phyloP scores from a whole-genome alignment of 495 filamentous ascomycete species.

The Penicillium steckii region DNA sequence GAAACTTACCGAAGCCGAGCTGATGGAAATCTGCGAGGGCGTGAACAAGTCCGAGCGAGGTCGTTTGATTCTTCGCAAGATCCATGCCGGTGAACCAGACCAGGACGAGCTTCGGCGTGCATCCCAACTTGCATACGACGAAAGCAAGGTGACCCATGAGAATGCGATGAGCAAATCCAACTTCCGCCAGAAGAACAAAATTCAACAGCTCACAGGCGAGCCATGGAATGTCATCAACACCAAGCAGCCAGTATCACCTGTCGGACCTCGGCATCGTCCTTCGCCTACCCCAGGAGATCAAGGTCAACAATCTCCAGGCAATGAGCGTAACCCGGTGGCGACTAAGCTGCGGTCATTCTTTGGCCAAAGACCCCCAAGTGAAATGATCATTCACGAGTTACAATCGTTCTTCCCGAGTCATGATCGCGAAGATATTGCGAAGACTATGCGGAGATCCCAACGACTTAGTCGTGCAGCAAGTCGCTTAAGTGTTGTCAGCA shows the following conservation, averaged over 20 bases:
- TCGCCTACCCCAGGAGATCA: constrained; percentile 52
- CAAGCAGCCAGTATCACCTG: constrained; percentile 77
- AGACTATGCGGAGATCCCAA: constrained; percentile 86
- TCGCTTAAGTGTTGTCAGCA: constrained; percentile 90
- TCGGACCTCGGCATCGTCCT: constrained; percentile 61
- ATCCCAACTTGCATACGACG: constrained; percentile 78
- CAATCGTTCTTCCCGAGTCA: constrained; percentile 97
- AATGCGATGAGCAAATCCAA: constrained; percentile 62
- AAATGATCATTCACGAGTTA: constrained; percentile 94
- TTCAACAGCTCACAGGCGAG: constrained; percentile 82
- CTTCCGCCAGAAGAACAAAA: constrained; percentile 68
- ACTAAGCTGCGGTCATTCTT: constrained; percentile 75
- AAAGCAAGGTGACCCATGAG: constrained; percentile 69
- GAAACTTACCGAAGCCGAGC: constrained; percentile 76
- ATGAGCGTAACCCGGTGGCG: constrained; percentile 50
- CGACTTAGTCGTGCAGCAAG: constrained; percentile 88
- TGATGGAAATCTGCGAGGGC: constrained; percentile 77
- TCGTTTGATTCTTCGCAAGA: constrained; percentile 84
- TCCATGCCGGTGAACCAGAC: constrained; percentile 82
- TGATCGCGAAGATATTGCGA: constrained; percentile 85
- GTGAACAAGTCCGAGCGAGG: constrained; percentile 68
- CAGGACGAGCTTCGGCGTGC: constrained; percentile 76
- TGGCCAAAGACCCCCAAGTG: constrained; percentile 88
- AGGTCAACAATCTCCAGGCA: constrained; percentile 35
- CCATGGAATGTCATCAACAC: constrained; percentile 67